Percentiles rank a stretch among this genome's conserved stretches.
Evolutionary conservation across 2,329 filamentous ascomycete species (phyloP).

Genomic region (Botryosphaeria agaves): DNA sequence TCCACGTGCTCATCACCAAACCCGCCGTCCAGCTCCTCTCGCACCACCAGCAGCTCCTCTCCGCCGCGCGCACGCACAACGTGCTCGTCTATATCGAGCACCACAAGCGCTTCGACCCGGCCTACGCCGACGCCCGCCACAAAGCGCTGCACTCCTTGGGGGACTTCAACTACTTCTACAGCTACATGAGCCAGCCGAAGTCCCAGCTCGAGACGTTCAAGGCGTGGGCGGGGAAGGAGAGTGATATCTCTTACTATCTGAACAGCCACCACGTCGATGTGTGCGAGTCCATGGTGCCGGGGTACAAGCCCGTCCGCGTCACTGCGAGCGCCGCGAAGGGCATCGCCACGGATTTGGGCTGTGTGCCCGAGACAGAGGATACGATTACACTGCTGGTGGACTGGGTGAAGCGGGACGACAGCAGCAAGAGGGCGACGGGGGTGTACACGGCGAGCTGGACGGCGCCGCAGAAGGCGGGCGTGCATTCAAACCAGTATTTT

Average conservation of each 20-base stretch:
- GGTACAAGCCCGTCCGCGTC: slow-evolving; percentile 62
- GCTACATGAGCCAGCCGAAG: slow-evolving; percentile 89
- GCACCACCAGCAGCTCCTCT: slow-evolving; percentile 62
- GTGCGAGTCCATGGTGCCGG: slow-evolving; percentile 79
- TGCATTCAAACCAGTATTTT: slow-evolving; percentile 96
- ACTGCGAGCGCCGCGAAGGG: slow-evolving; percentile 64
- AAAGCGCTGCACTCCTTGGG: slow-evolving; percentile 54
- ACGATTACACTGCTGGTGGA: slow-evolving; percentile 84
- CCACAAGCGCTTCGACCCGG: slow-evolving; percentile 91
- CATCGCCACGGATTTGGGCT: slow-evolving; percentile 62
- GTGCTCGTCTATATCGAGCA: slow-evolving; percentile 92
- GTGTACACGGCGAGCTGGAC: slow-evolving; percentile 95
- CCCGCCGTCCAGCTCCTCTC: slow-evolving; percentile 73
- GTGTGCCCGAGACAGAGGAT: slow-evolving; percentile 68
- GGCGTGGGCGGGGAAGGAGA: slow-evolving; percentile 81
- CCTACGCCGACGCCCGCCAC: slow-evolving; percentile 74
- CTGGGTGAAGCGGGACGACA: slow-evolving; percentile 59
- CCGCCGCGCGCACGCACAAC: slow-evolving; percentile 51
- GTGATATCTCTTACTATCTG: slow-evolving; percentile 89
- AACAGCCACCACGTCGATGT: slow-evolving; percentile 92
- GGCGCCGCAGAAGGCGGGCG: slow-evolving; percentile 76
- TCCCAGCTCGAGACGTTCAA: slow-evolving; percentile 88
- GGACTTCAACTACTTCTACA: slow-evolving; percentile 98
- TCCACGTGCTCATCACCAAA: slow-evolving; percentile 90
- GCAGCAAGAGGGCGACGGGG: slow-evolving; percentile 57